phyloP scores from a whole-genome alignment of 2,329 filamentous ascomycete genomes.

The Epichloe aotearoae region DNA sequence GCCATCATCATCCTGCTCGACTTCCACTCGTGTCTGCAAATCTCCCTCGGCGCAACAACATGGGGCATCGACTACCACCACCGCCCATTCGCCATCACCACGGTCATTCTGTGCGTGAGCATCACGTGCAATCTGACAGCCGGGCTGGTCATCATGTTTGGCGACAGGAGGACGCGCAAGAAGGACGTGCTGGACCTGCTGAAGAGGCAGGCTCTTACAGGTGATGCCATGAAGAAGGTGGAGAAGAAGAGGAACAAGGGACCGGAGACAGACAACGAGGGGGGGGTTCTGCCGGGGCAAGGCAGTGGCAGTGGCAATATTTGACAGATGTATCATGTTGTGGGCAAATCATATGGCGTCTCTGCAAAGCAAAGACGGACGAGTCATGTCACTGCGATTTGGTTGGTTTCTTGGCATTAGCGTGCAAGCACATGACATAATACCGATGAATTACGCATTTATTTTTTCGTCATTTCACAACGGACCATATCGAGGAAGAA shows the following conservation, averaged over 20 bases:
- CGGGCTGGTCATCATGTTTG: slow-evolving; percentile 62
- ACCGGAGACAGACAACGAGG: neutral
- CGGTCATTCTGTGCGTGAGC: slow-evolving; percentile 66
- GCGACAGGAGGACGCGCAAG: slow-evolving; percentile 66
- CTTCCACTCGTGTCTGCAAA: slow-evolving; percentile 66
- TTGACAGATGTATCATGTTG: too few species aligned
- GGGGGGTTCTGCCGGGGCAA: neutral
- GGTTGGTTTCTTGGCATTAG: too few species aligned
- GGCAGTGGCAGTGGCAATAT: neutral
- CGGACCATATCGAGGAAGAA: too few species aligned
- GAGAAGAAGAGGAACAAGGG: slow-evolving; percentile 13
- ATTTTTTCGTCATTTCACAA: too few species aligned
- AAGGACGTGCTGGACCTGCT: slow-evolving; percentile 73
- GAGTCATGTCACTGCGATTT: too few species aligned
- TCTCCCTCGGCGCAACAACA: slow-evolving; percentile 63
- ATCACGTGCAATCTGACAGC: slow-evolving; percentile 67
- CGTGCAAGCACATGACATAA: too few species aligned
- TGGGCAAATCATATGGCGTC: too few species aligned
- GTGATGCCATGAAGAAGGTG: slow-evolving; percentile 37
- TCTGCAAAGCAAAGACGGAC: too few species aligned
- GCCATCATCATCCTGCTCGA: slow-evolving; percentile 70
- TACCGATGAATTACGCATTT: too few species aligned
- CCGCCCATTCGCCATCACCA: slow-evolving; percentile 60
- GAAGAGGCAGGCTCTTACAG: slow-evolving; percentile 62
- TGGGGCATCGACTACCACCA: slow-evolving; percentile 63